phyloP scores from a whole-genome alignment of 805 yeast species.

The Cyberlindnera misumaiensis region DNA sequence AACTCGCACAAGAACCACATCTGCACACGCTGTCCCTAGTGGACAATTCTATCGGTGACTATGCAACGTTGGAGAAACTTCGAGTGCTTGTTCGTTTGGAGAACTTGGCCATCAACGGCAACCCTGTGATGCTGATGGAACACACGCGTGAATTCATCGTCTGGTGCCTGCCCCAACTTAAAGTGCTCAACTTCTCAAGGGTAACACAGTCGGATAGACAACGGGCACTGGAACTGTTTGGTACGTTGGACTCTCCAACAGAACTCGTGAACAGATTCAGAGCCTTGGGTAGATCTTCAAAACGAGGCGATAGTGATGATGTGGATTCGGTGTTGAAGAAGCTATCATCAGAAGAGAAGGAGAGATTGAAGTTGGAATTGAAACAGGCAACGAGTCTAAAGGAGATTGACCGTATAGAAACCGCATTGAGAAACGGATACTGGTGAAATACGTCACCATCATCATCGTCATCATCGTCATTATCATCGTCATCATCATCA shows the following conservation, averaged over 20 bases:
- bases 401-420: constrained; percentile 70
- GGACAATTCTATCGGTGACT: constrained; percentile 41
- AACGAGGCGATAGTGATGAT: background rate
- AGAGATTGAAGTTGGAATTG: constrained; percentile 44
- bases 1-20: constrained; percentile 34
- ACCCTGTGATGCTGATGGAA: constrained; percentile 43
- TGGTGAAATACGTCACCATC: constrained; percentile 9
- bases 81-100: constrained; percentile 35
- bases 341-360: constrained; percentile 49
- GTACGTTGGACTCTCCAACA: constrained; percentile 17
- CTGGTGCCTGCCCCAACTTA: constrained; percentile 56
- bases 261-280: constrained; percentile 17
- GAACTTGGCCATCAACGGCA: constrained; percentile 48
- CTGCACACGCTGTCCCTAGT: constrained; percentile 46
- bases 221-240: constrained; percentile 39
- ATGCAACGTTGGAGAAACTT: constrained; percentile 37
- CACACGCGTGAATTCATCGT: constrained; percentile 56
- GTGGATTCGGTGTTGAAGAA: constrained; percentile 18
- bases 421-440: constrained; percentile 37
- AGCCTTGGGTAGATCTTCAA: background rate
- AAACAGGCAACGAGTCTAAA: constrained; percentile 59
- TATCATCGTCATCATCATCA: no score
- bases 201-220: constrained; percentile 50
- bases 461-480: no score
- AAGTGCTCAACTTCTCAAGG: constrained; percentile 60